phyloP scores from a whole-genome alignment of 345 rosid species.

The Hibiscus mutabilis region DNA sequence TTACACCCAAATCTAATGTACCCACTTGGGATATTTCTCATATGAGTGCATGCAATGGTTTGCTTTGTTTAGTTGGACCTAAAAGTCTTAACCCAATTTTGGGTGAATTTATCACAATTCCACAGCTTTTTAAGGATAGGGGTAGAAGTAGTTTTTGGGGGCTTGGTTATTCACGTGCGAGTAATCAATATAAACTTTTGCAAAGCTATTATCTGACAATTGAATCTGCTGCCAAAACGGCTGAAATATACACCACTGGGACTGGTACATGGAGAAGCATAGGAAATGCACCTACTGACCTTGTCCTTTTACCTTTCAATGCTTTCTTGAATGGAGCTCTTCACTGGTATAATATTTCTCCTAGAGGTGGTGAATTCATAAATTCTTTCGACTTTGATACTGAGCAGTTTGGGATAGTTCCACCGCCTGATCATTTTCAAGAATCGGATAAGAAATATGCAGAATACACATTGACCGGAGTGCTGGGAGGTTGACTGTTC shows the following conservation, averaged over 20 bases:
- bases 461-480: background rate
- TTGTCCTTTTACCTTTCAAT: no score
- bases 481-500: slow-evolving; percentile 13
- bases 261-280: background rate
- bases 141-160: background rate
- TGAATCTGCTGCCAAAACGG: slow-evolving; percentile 1
- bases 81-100: slow-evolving; percentile 14
- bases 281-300: no score
- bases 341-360: no score
- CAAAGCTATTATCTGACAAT: background rate
- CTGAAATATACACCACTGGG: slow-evolving; percentile 13
- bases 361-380: background rate
- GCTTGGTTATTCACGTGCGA: slow-evolving; percentile 11
- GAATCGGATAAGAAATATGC: background rate
- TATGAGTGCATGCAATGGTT: slow-evolving; percentile 14
- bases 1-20: background rate
- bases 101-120: slow-evolving; percentile 13
- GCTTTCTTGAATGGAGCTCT: no score
- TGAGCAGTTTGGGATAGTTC: slow-evolving; percentile 8
- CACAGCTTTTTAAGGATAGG: slow-evolving; percentile 1
- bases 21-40: slow-evolving; percentile 1
- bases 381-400: slow-evolving; percentile 5
- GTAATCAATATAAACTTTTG: slow-evolving; percentile 12
- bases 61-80: slow-evolving; percentile 8
- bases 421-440: slow-evolving; percentile 5